These are phyloP conservation scores for Drechslerella coelobrocha DNA, from an alignment of 2,329 filamentous ascomycete genomes.

Conservation along the genomic window DNA sequence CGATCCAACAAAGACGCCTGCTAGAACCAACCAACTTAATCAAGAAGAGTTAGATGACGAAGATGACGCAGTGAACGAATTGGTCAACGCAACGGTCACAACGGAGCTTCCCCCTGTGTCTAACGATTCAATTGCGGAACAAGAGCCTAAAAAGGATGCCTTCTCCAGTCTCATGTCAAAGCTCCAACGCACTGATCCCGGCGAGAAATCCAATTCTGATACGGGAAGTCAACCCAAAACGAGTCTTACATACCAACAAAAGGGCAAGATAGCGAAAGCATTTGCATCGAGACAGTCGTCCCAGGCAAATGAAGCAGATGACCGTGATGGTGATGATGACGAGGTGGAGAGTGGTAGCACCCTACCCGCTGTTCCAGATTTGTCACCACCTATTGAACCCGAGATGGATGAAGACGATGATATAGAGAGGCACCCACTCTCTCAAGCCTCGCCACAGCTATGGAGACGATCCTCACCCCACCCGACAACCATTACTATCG, in stretches of 20 bases:
- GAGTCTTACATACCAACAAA: slow-evolving; percentile 34
- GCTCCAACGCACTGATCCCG: slow-evolving; percentile 9
- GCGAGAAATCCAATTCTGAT: slow-evolving; percentile 8
- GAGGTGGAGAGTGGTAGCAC: neutral
- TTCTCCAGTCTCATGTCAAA: slow-evolving; percentile 25
- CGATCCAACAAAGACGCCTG: slow-evolving; percentile 16
- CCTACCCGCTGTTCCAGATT: neutral
- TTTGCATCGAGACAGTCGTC: slow-evolving; percentile 25
- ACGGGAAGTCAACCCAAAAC: slow-evolving; percentile 10
- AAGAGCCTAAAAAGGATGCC: slow-evolving; percentile 3
- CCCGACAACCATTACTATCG: slow-evolving; percentile 77
- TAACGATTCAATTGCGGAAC: neutral
- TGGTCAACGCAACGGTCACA: neutral
- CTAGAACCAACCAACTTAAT: slow-evolving; percentile 3
- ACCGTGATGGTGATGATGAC: slow-evolving; percentile 25
- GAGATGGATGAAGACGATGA: slow-evolving; percentile 20
- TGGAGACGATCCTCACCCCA: slow-evolving; percentile 69
- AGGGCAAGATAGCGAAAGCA: slow-evolving; percentile 45
- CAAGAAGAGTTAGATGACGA: slow-evolving; percentile 38
- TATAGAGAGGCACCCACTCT: slow-evolving; percentile 25
- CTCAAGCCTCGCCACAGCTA: slow-evolving; percentile 40
- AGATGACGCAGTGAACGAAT: slow-evolving; percentile 38
- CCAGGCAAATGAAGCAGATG: no score
- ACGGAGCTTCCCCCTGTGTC: neutral
- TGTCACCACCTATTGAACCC: neutral